Base-by-base conservation (phyloP, 1,139 yeast species). In the Geotrichum bryndzae region DNA sequence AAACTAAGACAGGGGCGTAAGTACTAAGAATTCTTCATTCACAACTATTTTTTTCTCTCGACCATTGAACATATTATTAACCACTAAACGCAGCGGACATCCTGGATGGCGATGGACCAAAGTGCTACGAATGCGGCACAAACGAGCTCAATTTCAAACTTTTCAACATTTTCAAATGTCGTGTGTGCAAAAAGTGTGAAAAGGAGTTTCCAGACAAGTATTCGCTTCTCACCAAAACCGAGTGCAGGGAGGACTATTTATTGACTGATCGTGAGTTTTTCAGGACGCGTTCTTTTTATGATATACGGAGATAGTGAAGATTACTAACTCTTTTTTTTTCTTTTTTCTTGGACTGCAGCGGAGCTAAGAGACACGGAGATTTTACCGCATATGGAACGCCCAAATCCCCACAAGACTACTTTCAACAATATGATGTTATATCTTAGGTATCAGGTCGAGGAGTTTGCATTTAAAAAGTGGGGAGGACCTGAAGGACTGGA, bases 391-490 rank as follows among this genome's bases (percentile, higher is more conserved):
- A 78, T 92, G 64, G 96, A 91, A 67, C 89, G 92, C 68, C 92
- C 97, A 7, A 95, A 95, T 70, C 99, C 99, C 0, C 97, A 94
- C 74, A 91, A 95, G 55, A 84, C 85, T 2, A 86, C 89, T 0
- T 95, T 85, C 74, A 88, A 92, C 59, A 82, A 95, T 70, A 95
- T 95, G 99, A 96, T 91, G 80, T 78, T 95, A 61, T 95, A 86
- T 73, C 75, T 94, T 57, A 78, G 99, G 63, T 88, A 85, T 69
- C 98, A 95, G 70, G 92, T 94, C 18, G 99, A 95, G 73, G 90
- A 87, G 69, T 89, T 82, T 76, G 96, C 99, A 0, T 89, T 86
- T 77, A 86, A 88, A 72, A 94, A 94, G 75, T 95, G 99, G 99
- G 96, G 96, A 1, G 87, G 96, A 0, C 82, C 88, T 3, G 96